phyloP scores from a whole-genome alignment of 2,329 filamentous ascomycete genomes.

The Volutella citrinella region DNA sequence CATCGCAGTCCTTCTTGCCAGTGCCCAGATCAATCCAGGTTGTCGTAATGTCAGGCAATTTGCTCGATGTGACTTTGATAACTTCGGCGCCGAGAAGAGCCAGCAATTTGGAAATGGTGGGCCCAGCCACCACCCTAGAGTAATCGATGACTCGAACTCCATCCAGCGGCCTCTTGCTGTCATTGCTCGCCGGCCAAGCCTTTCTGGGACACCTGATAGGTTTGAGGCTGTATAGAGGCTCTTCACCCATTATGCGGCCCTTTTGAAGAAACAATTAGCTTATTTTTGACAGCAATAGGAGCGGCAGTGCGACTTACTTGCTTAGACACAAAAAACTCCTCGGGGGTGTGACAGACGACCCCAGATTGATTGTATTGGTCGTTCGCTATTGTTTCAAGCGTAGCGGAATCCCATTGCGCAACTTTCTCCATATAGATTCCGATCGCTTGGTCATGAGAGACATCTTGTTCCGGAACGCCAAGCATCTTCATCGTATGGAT shows the following conservation, averaged over 20 bases:
- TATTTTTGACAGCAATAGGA: no score
- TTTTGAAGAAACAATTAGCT: no score
- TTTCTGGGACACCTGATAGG: no score
- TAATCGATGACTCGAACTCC: slow-evolving; percentile 32
- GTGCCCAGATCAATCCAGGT: slow-evolving; percentile 30
- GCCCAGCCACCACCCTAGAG: slow-evolving; percentile 31
- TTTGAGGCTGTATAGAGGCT: no score
- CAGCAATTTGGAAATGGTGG: slow-evolving; percentile 29
- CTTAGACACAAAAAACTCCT: slow-evolving; percentile 26
- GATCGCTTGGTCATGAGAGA: slow-evolving; percentile 25
- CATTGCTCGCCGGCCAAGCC: slow-evolving; percentile 18
- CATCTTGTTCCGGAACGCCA: slow-evolving; percentile 19
- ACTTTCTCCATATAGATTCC: slow-evolving; percentile 17
- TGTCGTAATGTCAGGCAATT: slow-evolving; percentile 26
- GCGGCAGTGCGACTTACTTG: no score
- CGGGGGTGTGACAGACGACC: slow-evolving; percentile 26
- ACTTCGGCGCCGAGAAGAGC: slow-evolving; percentile 31
- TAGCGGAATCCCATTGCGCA: slow-evolving; percentile 19
- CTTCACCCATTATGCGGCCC: no score
- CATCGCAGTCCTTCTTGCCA: slow-evolving; percentile 29
- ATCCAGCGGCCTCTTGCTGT: slow-evolving; percentile 25
- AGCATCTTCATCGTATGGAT: slow-evolving; percentile 28
- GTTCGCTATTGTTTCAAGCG: slow-evolving; percentile 28
- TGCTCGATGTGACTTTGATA: slow-evolving; percentile 28
- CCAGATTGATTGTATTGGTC: slow-evolving; percentile 30